Base-by-base conservation (phyloP, 495 filamentous ascomycete species). In the Aspergillus bertholletiae region DNA sequence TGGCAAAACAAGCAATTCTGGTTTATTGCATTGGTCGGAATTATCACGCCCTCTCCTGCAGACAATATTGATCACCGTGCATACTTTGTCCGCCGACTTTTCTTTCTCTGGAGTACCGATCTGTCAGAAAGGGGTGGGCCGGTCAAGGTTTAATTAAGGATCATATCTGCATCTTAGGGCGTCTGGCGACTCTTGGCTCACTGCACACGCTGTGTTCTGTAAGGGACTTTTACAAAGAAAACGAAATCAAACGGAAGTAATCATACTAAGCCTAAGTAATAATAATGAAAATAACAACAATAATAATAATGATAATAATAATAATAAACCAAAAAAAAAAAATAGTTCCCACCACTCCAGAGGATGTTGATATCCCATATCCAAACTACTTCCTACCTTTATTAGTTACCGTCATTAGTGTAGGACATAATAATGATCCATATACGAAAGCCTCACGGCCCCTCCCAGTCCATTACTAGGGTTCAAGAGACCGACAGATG, bases 91-190 rank as follows among this genome's bases (percentile, higher is more conserved):
- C 17, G 35, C 37, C 30, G 12, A 11, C n/a, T 8, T 30, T 34
- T 9, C 21, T 26, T 15, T 37, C 24, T 24, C 18, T 28, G 23
- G 28, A 49, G 46, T 28, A 51, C 54, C 54, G 56, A 62, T 51
- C 60, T 60, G 57, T 49, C 48, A 53, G 27, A 59, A 56, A 30
- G 49, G 34, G 57, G 66, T 73, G 70, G 70, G 60, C 59, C 69
- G 49, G 58, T 64, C 65, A 73, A 73, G 69, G 72, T 75, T 74
- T 74, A 47, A 75, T 75, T 73, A 75, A 73, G 72, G 72, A 71
- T 71, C 63, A 59, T 65, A 71, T 62, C 60, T 46, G 67, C 59
- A 53, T 57, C 44, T 64, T 71, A 73, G 69, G 58, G 68, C 48
- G 67, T 68, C 62, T 65, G 57, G 47, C 53, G 54, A 24, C 30